Evolutionary conservation across 805 yeast genomes (phyloP).

Genomic region (Hanseniaspora hatyaiensis): DNA sequence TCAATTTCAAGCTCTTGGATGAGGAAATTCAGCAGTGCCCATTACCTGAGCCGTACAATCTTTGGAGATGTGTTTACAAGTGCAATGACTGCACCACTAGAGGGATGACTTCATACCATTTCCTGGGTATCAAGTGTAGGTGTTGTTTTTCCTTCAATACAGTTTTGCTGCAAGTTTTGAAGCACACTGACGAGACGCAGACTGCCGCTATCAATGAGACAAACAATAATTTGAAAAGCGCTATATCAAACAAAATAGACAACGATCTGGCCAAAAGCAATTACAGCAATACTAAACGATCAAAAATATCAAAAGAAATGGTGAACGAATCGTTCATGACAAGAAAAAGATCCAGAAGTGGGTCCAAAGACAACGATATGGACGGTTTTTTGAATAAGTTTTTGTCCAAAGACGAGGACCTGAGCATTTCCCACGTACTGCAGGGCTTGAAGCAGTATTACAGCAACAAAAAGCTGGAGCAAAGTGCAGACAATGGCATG

Average conservation of each 20-base stretch:
- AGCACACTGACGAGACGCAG: conserved; percentile 36
- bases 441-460: conserved; percentile 14
- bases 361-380: background rate
- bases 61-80: conserved; percentile 63
- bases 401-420: conserved; percentile 15
- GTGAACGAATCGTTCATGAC: conserved; percentile 8
- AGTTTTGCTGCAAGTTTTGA: conserved; percentile 53
- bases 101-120: conserved; percentile 63
- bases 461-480: background rate
- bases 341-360: background rate
- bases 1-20: conserved; percentile 77
- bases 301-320: conserved; percentile 12
- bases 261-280: conserved; percentile 1
- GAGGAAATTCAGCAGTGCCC: conserved; percentile 66
- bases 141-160: conserved; percentile 85
- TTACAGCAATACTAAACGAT: conserved; percentile 4
- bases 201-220: conserved; percentile 5
- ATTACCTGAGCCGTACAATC: conserved; percentile 65
- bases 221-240: background rate
- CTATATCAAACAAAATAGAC: background rate
- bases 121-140: conserved; percentile 76
- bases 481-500: too few relatives aligned
- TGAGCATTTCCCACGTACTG: conserved; percentile 12
- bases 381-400: conserved; percentile 13
- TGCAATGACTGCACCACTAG: conserved; percentile 85